Evolutionary conservation across 1,139 yeast genomes (phyloP), one percentile per base, ranked within the genome.

Genomic region (Blastobotrys arbuscula): DNA sequence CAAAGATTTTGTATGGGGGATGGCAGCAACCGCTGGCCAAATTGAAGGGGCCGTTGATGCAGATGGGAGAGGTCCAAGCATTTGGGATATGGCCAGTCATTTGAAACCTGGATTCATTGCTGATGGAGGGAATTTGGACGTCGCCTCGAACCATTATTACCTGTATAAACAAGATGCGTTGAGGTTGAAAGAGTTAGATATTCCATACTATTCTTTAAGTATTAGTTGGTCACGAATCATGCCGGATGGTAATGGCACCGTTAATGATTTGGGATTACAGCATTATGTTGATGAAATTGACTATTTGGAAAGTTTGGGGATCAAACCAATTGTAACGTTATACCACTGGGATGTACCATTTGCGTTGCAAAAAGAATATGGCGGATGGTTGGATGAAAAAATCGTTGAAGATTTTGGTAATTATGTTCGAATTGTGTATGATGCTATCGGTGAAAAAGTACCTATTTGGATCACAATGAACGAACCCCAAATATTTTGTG

Each of bases 141-240:
- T 67, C 45, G 62, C 72, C 13, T 62, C 64, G 51, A 67, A 68
- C 50, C 67, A 68, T 48, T 69, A 69, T 55, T 66, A 62, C 44
- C 54, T 64, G 42, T 69, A 66, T 55, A 67, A 69, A 54, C 69
- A 67, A 52, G 73, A 69, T 50, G 59, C 64, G 41, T 59, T 60
- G 21, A 53, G 72, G 31, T 41, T 68, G 46, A 68, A 64, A 18
- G 66, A 68, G n/a, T 59, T 68, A 45, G 72, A 71, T 2, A 65
- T 65, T 16, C 67, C 67, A 34, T 50, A 59, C 44, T 69, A 69
- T 52, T 67, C 72, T 3, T 58, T 69, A 53, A 55, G 69, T 9
- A 61, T 69, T 41, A 64, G 72, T 2, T 69, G 72, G 73, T 53
- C 70, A 9, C 59, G 73, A 50, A 63, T 69, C 18, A 55, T 68